Evolutionary conservation across 139 green algal species (phyloP).

Genomic region (Picochlorum sp.): DNA sequence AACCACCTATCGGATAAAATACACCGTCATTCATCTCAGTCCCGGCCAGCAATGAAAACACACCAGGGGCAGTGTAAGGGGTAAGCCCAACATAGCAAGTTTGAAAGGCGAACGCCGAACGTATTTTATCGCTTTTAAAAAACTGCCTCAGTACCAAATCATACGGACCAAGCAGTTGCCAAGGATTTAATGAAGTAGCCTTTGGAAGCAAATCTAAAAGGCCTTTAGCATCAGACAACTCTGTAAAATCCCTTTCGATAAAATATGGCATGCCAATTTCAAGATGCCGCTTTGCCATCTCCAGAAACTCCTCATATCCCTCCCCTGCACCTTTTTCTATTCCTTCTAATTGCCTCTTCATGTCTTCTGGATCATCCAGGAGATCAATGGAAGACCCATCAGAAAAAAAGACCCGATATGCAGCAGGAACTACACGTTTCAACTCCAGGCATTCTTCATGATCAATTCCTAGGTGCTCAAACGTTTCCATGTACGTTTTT

Average conservation of each 20-base stretch:
- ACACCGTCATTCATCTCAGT: constrained; percentile 84
- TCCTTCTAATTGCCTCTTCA: constrained; percentile 62
- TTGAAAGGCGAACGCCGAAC: constrained; percentile 66
- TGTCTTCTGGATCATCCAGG: constrained; percentile 58
- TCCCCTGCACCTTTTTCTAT: constrained; percentile 57
- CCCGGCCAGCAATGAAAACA: constrained; percentile 71
- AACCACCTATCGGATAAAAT: constrained; percentile 69
- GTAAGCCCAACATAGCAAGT: constrained; percentile 78
- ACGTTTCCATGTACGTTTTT: constrained; percentile 54
- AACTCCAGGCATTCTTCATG: constrained; percentile 32
- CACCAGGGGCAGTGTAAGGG: constrained; percentile 66
- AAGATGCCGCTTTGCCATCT: constrained; percentile 28
- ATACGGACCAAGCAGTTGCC: constrained; percentile 57
- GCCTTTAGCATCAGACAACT: constrained; percentile 32
- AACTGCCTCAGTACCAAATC: constrained; percentile 41
- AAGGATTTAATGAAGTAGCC: constrained; percentile 36
- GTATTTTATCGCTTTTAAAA: constrained; percentile 51
- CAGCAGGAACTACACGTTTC: constrained; percentile 33
- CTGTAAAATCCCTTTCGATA: constrained; percentile 59
- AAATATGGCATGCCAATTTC: constrained; percentile 50
- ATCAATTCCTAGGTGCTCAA: constrained; percentile 40
- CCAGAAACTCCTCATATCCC: constrained; percentile 39
- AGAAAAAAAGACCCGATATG: constrained; percentile 70
- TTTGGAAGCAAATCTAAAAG: constrained; percentile 43
- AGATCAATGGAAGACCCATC: constrained; percentile 48